Base-by-base conservation (phyloP, 306 rosid genomes). In the Sindora glabra region DNA sequence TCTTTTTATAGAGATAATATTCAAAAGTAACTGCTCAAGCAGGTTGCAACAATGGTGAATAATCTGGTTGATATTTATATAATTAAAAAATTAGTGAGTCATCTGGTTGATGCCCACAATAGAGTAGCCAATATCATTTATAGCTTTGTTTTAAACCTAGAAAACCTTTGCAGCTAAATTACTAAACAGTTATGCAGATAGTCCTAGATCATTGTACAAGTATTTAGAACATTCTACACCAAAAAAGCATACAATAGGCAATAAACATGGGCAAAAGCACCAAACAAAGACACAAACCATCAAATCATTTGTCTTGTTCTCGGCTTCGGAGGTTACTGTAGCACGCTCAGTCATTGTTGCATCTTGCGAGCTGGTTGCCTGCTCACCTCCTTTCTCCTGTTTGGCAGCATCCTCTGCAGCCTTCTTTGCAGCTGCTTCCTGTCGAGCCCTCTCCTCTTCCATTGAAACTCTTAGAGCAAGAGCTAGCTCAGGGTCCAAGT, bases 401-500 rank as follows among this genome's bases (percentile, higher is more conserved):
- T 89, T 82, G 39, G 89, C 49, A 66, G 78, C 78, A 37, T 94
- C 99, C 67, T 86, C 99, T 37, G 97, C 83, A 47, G 95, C 97
- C 89, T 81, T 94, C 68, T 86, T 94, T 13, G 99, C 99, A 69
- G 99, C 97, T 37, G 99, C 99, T 77, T 94, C 99, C 52, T 94
- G 99, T 64, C 99, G 82, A 38, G 97, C 99, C 80, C 99, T 86
- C 82, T 94, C 99, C 76, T 94, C 99, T 75, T 94, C 99, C 99
- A 94, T 94, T 42, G 99, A 94, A 73, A 94, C 99, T 75, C 99
- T 86, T 25, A 94, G 89, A 69, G 99, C 99, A 66, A 94, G 99
- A 62, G 99, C 99, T 61, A 94, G 83, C 70, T 94, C 99, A 18
- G 99, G 99, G 66, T 94, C 99, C 77, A 94, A 73, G 87, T 94